Evolutionary conservation across 2,329 filamentous ascomycete genomes (phyloP).

Genomic region (Aspergillus persii): DNA sequence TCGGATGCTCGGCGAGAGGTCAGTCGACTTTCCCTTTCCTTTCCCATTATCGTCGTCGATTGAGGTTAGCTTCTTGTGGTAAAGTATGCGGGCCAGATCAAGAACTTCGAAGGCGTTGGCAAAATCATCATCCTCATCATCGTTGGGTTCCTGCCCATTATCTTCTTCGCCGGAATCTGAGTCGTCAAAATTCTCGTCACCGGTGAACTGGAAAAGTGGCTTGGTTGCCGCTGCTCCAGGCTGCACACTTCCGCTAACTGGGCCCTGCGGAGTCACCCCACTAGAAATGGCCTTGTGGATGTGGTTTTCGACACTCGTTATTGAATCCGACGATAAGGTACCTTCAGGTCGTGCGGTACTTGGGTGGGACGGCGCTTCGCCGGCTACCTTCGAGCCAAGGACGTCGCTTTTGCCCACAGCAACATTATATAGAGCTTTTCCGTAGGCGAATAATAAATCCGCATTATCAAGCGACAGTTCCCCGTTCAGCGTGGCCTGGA

Average conservation of each 20-base stretch:
- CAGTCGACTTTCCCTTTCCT: constrained; percentile 52
- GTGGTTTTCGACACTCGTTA: constrained; percentile 17
- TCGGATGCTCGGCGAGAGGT: constrained; percentile 41
- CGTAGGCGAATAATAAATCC: constrained; percentile 91
- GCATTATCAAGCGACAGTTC: constrained; percentile 89
- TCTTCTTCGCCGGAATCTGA: constrained; percentile 60
- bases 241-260: constrained; percentile 15
- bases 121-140: constrained; percentile 63
- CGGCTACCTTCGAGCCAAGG: constrained; percentile 73
- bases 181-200: constrained; percentile 89
- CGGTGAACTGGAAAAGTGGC: constrained; percentile 85
- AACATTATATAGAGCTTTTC: constrained; percentile 88
- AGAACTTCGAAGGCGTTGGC: constrained; percentile 63
- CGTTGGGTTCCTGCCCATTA: constrained; percentile 44
- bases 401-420: constrained; percentile 94
- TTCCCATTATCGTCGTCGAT: constrained; percentile 47
- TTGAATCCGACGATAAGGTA: constrained; percentile 27
- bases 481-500: constrained; percentile 88
- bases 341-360: constrained; percentile 46
- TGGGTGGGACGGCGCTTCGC: constrained; percentile 55
- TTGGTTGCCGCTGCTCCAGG: constrained; percentile 38
- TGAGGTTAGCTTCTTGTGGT: constrained; percentile 55
- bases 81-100: constrained; percentile 60
- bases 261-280: constrained; percentile 16
- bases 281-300: constrained; percentile 28